A percentile compares a stretch with the other conserved stretches of the same genome.
phyloP scores from a whole-genome alignment of 768 basidiomycete species.

The Lactarius indigo region DNA sequence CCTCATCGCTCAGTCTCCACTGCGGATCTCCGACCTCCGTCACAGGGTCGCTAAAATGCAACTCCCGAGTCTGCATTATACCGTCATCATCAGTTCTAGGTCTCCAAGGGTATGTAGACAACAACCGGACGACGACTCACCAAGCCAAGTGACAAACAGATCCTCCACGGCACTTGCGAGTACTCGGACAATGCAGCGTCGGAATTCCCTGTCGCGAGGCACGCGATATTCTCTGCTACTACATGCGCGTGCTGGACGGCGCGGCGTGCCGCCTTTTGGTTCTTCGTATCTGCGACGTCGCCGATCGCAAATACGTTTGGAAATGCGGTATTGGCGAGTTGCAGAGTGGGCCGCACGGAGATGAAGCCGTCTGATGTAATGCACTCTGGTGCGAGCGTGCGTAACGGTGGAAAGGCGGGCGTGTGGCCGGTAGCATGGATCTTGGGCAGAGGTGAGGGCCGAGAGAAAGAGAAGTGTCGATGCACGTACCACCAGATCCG shows the following conservation, averaged over 20 bases:
- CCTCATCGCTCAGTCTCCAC: constrained; percentile 25
- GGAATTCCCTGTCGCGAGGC: constrained; percentile 12
- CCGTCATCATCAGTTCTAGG: background rate
- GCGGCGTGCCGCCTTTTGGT: constrained; percentile 29
- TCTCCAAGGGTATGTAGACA: background rate
- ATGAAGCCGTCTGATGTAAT: constrained; percentile 25
- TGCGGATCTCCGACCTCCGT: constrained; percentile 20
- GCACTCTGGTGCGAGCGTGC: constrained; percentile 26
- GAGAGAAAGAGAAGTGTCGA: background rate
- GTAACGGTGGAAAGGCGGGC: constrained; percentile 31
- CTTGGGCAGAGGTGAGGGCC: constrained; percentile 17
- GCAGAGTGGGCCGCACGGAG: constrained; percentile 30
- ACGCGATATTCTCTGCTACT: constrained; percentile 27
- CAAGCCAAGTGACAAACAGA: constrained; percentile 30
- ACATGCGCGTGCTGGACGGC: constrained; percentile 27
- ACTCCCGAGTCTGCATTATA: constrained; percentile 23
- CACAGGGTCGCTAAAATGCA: constrained; percentile 28
- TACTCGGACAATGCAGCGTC: background rate
- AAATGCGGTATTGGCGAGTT: constrained; percentile 24
- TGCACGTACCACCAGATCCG: constrained; percentile 27
- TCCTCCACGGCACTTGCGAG: constrained; percentile 12
- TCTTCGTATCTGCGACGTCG: constrained; percentile 30
- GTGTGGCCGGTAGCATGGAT: constrained; percentile 34
- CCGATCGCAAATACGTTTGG: constrained; percentile 30
- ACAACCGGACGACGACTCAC: constrained; percentile 10